phyloP scores from a whole-genome alignment of 108 stramenopile genomes.

The Skeletonema grethae region DNA sequence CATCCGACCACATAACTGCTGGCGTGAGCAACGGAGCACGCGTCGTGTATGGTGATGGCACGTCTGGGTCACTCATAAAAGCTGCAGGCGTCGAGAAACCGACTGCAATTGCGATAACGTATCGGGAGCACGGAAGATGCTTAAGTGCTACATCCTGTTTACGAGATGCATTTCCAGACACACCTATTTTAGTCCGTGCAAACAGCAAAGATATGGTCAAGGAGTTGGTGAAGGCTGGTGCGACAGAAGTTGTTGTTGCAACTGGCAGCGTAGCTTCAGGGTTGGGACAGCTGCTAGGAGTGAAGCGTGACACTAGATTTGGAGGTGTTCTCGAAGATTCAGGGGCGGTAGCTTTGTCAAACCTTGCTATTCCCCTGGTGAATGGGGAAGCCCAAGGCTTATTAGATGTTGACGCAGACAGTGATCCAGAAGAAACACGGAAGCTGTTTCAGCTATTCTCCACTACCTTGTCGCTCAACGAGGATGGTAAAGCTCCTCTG shows the following conservation, averaged over 20 bases:
- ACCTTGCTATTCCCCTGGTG: conserved; percentile 36
- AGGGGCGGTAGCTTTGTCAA: conserved; percentile 24
- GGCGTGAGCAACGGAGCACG: conserved; percentile 57
- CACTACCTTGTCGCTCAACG: conserved; percentile 37
- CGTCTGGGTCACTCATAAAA: conserved; percentile 48
- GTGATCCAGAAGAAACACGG: conserved; percentile 34
- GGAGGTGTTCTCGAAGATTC: conserved; percentile 29
- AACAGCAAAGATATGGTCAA: conserved; percentile 30
- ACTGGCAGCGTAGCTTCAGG: conserved; percentile 44
- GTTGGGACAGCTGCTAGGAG: conserved; percentile 38
- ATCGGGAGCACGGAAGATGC: conserved; percentile 45
- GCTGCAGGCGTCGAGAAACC: conserved; percentile 72
- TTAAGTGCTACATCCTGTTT: conserved; percentile 55
- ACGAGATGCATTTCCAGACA: conserved; percentile 62
- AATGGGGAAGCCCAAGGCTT: conserved; percentile 10
- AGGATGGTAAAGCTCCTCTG: conserved; percentile 44
- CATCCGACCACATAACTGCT: conserved; percentile 54
- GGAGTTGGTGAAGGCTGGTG: conserved; percentile 62
- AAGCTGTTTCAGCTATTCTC: conserved; percentile 46
- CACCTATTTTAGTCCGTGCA: conserved; percentile 69
- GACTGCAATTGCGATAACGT: conserved; percentile 63
- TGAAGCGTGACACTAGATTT: conserved; percentile 29
- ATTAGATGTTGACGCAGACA: conserved; percentile 38
- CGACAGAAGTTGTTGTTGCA: conserved; percentile 64
- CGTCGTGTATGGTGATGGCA: conserved; percentile 75